Base-by-base conservation (phyloP, 768 basidiomycete genomes). In the Suillus brevipes region DNA sequence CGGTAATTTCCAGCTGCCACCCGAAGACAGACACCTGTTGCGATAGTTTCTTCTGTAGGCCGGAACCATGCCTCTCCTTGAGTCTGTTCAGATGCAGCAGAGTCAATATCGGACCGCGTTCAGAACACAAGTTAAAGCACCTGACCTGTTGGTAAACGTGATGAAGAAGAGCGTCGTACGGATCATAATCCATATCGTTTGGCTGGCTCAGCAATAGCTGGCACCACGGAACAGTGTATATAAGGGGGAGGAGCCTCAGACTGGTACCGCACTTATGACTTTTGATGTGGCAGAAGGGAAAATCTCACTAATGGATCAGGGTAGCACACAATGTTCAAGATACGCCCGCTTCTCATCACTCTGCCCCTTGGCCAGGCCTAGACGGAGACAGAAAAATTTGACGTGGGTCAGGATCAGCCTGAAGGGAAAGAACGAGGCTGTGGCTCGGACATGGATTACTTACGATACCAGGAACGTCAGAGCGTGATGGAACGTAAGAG, bases 11-110 rank as follows among this genome's bases (percentile, higher is more conserved):
- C 86, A 9, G 83, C 79, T 50, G 87, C 85, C 8, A 90, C 85
- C 67, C 92, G 83, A 50, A 92, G 77, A 71, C 89, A 92, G 68
- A 93, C 90, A 61, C 91, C 91, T 0, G 88, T 89, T 53, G 89
- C 85, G 49, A 92, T 79, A 67, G 87, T 88, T 74, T 92, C 91
- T 71, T 89, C 89, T 4, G 89, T 84, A 18, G 91, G 90, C 74
- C 91, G 91, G 76, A 92, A 92, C 91, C 91, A 93, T 1, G 89
- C 87, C 70, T 92, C 89, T 12, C 88, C 87, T 74, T 91, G 89
- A 0, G 91, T 92, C 89, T 92, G 81, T 38, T 78, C 65, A 42
- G 66, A 61, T 31, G 25, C 2, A 2, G 18, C 10, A 31, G 31
- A 13, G 23, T 49, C 37, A 60, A 20, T 47, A 31, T 25, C 38